phyloP scores from a whole-genome alignment of 2,329 filamentous ascomycete species.

The Reticulascus tulasneorum region DNA sequence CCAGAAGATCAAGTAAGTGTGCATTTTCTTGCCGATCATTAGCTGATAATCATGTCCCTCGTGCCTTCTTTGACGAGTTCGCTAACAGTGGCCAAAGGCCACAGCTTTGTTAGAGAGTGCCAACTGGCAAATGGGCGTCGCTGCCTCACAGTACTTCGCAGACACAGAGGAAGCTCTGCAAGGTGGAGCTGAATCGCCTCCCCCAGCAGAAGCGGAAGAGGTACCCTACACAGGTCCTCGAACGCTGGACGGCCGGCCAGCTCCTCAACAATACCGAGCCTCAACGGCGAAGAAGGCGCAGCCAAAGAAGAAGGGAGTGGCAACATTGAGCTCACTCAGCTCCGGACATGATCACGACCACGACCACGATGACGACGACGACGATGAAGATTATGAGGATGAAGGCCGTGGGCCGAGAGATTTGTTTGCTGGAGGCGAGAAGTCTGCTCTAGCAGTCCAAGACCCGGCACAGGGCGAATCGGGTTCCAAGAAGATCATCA shows the following conservation, averaged over 20 bases:
- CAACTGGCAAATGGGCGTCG: slow-evolving; percentile 62
- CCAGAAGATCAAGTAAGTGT: slow-evolving; percentile 10
- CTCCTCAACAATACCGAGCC: slow-evolving; percentile 31
- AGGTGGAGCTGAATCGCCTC: slow-evolving; percentile 10
- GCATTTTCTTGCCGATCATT: neutral
- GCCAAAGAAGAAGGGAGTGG: slow-evolving; percentile 56
- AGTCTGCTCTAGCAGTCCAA: slow-evolving; percentile 68
- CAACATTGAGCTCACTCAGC: slow-evolving; percentile 55
- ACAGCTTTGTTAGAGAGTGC: slow-evolving; percentile 61
- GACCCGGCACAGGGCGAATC: slow-evolving; percentile 48
- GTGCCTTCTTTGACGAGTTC: slow-evolving; percentile 3
- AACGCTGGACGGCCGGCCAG: slow-evolving; percentile 60
- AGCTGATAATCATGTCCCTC: neutral
- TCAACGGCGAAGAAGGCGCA: slow-evolving; percentile 34
- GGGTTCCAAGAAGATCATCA: slow-evolving; percentile 52
- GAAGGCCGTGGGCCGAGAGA: slow-evolving; percentile 60
- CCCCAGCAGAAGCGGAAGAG: slow-evolving; percentile 26
- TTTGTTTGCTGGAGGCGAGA: slow-evolving; percentile 80
- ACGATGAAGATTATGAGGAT: slow-evolving; percentile 51
- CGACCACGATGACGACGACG: slow-evolving; percentile 56
- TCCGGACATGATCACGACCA: slow-evolving; percentile 45
- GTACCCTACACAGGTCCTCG: slow-evolving; percentile 62
- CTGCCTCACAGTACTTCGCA: slow-evolving; percentile 59
- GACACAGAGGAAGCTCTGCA: slow-evolving; percentile 39
- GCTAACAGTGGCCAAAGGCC: slow-evolving; percentile 60